phyloP scores from a whole-genome alignment of 1,139 yeast genomes.

The Nakaseomyces uthaithaninus region DNA sequence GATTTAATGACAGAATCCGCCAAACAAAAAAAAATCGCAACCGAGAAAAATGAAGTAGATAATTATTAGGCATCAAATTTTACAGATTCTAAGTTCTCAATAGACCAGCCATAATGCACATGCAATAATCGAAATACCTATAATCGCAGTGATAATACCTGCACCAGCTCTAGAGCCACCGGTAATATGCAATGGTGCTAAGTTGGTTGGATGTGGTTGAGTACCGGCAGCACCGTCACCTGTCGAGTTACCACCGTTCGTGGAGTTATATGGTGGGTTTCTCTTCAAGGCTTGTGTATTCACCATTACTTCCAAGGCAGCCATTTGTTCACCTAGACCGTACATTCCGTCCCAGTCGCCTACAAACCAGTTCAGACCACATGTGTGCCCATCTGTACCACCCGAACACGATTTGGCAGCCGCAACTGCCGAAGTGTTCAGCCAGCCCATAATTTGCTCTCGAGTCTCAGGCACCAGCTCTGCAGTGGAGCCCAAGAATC shows the following conservation, averaged over 20 bases:
- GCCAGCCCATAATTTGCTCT: slow-evolving; percentile 42
- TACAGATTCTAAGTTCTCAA: slow-evolving; percentile 18
- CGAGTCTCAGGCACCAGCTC: slow-evolving; percentile 58
- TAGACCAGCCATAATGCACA: slow-evolving; percentile 67
- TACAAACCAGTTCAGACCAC: slow-evolving; percentile 74
- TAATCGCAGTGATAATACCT: slow-evolving; percentile 69
- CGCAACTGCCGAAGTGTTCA: slow-evolving; percentile 60
- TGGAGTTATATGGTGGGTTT: slow-evolving; percentile 51
- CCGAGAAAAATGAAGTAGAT: background rate
- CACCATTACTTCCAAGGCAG: slow-evolving; percentile 72
- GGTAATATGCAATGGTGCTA: slow-evolving; percentile 44
- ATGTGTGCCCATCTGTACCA: slow-evolving; percentile 81
- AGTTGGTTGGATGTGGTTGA: slow-evolving; percentile 31
- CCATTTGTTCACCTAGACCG: slow-evolving; percentile 94
- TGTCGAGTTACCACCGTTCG: slow-evolving; percentile 51
- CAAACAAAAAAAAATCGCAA: background rate
- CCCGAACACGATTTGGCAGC: slow-evolving; percentile 83
- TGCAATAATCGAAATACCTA: slow-evolving; percentile 57
- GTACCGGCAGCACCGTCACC: slow-evolving; percentile 59
- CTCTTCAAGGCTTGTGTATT: slow-evolving; percentile 47
- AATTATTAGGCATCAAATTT: background rate
- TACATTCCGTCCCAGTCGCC: slow-evolving; percentile 69
- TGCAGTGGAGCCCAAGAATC: slow-evolving; percentile 71
- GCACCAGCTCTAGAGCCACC: slow-evolving; percentile 81
- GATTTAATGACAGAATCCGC: background rate